Evolutionary conservation across 1,284 basidiomycete genomes (phyloP), one percentile per base, ranked within the genome.

Genomic region (Coniferiporia weirii): DNA sequence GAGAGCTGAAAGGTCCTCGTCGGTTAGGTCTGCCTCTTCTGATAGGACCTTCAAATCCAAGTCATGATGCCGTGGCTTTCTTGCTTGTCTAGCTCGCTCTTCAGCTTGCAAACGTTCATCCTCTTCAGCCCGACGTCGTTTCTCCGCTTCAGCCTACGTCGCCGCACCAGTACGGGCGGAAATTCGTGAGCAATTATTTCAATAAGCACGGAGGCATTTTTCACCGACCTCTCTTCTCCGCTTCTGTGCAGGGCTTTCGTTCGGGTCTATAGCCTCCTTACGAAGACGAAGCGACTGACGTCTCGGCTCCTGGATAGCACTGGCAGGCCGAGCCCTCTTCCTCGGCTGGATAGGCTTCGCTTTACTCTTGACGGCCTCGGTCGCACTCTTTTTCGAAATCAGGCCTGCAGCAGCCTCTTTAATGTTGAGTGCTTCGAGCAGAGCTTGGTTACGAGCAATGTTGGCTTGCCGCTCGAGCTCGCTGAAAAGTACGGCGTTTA

Each of bases 401-500:
- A 79, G 67, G n/a, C 76, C 77, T 4, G 51, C 46, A 10, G 51
- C 51, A 87, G 73, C 83, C 64, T 82, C 80, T 63, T 82, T 80
- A 36, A 91, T 73, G 17, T 87, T 81, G 20, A 92, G 79, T 66
- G 87, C 72, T 61, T 86, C 83, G 36, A 92, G 76, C 7, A 91
- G 74, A 9, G 82, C 85, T 46, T 80, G 83, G 68, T 92, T 92
- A 51, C 87, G 79, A 10, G 86, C 87, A 54, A 92, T 91, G 66
- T 90, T 91, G 7, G 82, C 84, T 66, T 87, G 82, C 13, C 89
- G 84, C 66, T 89, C 85, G 36, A 79, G 72, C 71, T 91, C 89
- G 67, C 89, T 90, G 64, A 13, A 52, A n/a, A 34, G 34, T 3
- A 46, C 5, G 2, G 27, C 27, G 27, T 27, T 27, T 27, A 27